A percentile compares a stretch with the other conserved stretches of the same genome.
These are phyloP conservation scores for Saccharomycopsis hybrid DNA, from an alignment of 1,139 yeast genomes.

Conservation along the genomic window DNA sequence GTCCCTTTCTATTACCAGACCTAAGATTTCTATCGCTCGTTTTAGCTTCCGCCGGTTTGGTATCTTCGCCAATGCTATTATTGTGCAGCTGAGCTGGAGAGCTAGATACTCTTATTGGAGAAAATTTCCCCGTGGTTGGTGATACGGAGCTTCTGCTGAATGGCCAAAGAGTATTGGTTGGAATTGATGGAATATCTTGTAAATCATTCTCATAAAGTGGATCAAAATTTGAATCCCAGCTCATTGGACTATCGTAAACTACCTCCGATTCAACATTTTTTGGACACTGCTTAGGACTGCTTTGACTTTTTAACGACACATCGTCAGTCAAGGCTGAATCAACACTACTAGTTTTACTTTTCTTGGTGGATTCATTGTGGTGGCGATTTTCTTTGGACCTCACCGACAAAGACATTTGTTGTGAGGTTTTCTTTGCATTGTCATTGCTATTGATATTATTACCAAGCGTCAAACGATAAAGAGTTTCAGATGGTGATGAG, in stretches of 20 bases:
- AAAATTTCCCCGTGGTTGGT: constrained; percentile 6
- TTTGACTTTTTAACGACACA: too few species aligned
- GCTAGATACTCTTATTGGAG: not conserved
- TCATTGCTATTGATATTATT: too few species aligned
- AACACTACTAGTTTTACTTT: too few species aligned
- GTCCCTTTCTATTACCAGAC: constrained; percentile 3
- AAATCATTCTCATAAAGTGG: constrained; percentile 10
- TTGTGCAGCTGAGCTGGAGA: not conserved
- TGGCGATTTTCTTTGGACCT: too few species aligned
- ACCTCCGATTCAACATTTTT: too few species aligned
- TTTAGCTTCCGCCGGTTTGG: not conserved
- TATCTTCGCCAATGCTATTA: not conserved
- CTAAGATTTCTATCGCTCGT: not conserved
- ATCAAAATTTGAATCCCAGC: constrained; percentile 15
- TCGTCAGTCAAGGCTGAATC: too few species aligned
- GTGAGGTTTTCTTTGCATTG: too few species aligned
- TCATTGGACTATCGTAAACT: constrained; percentile 3
- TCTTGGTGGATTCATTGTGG: too few species aligned
- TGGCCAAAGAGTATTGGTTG: constrained; percentile 20
- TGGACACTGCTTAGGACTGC: too few species aligned
- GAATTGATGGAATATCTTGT: constrained; percentile 17
- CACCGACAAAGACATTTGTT: too few species aligned
- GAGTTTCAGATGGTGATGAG: too few species aligned
- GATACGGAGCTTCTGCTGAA: constrained; percentile 10
- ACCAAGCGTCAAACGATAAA: too few species aligned